A percentile compares a stretch with the other conserved stretches of the same genome.
Conservation (phyloP, 75 land plant species). For the Sequoiadendron giganteum region DNA sequence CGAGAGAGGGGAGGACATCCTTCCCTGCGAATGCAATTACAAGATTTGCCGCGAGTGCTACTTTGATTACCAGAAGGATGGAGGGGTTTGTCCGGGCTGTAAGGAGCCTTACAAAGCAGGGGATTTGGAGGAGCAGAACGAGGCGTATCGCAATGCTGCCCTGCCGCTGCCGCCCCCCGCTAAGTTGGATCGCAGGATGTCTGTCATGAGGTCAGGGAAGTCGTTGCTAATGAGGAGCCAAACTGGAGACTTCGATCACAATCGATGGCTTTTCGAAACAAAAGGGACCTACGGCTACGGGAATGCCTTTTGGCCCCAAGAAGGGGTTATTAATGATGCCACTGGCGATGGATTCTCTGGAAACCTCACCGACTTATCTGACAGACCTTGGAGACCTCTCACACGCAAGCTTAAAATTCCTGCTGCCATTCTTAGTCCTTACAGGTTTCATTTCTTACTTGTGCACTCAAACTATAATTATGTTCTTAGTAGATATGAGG, state of each 20-base stretch:
- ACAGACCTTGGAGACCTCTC: slow-evolving; percentile 76
- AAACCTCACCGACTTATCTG: slow-evolving; percentile 43
- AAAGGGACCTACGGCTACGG: slow-evolving; percentile 98
- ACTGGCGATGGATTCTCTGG: slow-evolving; percentile 12
- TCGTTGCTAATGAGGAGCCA: slow-evolving; percentile 54
- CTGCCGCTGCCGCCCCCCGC: slow-evolving; percentile 28
- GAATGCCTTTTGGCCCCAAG: slow-evolving; percentile 87
- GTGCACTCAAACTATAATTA: neutral
- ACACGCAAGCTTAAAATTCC: slow-evolving; percentile 74
- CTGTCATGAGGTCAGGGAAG: slow-evolving; percentile 63
- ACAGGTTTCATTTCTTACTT: slow-evolving; percentile 47
- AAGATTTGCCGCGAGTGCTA: slow-evolving; percentile 81
- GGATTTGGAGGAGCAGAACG: slow-evolving; percentile 44
- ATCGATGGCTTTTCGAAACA: slow-evolving; percentile 87
- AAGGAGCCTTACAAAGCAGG: slow-evolving; percentile 69
- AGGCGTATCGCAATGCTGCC: slow-evolving; percentile 19
- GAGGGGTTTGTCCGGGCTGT: slow-evolving; percentile 73
- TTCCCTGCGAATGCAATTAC: slow-evolving; percentile 84
- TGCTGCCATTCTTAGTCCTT: slow-evolving; percentile 84
- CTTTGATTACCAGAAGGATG: slow-evolving; percentile 59
- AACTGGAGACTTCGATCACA: slow-evolving; percentile 80
- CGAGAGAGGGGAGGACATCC: slow-evolving; percentile 64
- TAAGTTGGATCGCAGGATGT: slow-evolving; percentile 66
- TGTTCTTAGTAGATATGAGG: too few relatives aligned
- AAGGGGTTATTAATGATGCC: slow-evolving; percentile 34